Evolutionary conservation across 1,284 basidiomycete genomes (phyloP), one percentile per base, ranked within the genome.

Genomic region (Leucoagaricus sp.): DNA sequence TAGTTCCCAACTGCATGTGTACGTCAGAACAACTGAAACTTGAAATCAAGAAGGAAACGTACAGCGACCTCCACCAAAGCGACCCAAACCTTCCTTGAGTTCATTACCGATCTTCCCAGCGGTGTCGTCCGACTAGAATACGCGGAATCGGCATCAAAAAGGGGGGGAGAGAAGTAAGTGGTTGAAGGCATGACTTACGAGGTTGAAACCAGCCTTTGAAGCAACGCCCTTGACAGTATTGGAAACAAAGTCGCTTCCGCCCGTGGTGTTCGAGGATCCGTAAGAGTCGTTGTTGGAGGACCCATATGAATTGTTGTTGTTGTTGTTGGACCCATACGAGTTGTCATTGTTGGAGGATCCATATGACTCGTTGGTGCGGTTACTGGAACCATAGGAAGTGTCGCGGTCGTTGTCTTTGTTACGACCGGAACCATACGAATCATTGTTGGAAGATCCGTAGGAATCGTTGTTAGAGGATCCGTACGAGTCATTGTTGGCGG

Each of bases 221-320:
- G 78, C 79, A 31, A 70, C 79, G 46, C 57, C 65, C 56, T 68
- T 63, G 49, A 83, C 67, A 55, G 78, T 76, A 60, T 75, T 73
- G 15, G 28, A 23, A 21, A 36, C 29, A n/a, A 25, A 48, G 34
- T 42, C 53, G 19, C 46, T 46, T 12, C 28, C 42, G 36, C 46
- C 13, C 13, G 40, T 19, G 10, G 57, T 51, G 38, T 56, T 40
- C 41, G 56, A 63, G 7, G 50, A 54, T 9, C 44, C 49, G n/a
- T 58, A 48, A 1, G 15, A 23, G 15, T 45, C 17, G 21, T 46
- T 46, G 44, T 38, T 36, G 28, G 61, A 59, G 25, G 58, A 59
- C 1, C 65, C 61, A 45, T 59, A 61, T 7, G 61, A 62, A 29
- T 61, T 33, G 55, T 61, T 49, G 38, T 61, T 55, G 44, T 54